A percentile compares a stretch with the other conserved stretches of the same genome.
phyloP scores from a whole-genome alignment of 2,329 filamentous ascomycete species.

The Talaromyces sp. region DNA sequence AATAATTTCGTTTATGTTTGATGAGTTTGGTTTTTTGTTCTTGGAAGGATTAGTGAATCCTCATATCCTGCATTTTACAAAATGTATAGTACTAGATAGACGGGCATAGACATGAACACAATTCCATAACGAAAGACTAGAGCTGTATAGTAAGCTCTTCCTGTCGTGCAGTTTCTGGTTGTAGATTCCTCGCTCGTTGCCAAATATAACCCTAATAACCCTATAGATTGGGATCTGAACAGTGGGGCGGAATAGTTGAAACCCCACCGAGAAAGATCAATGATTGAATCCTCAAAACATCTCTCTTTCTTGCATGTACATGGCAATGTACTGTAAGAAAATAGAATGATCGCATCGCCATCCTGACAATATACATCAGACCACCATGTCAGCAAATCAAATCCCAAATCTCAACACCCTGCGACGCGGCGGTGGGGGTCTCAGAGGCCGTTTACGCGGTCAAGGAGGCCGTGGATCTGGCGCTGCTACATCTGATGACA shows the following conservation, averaged over 20 bases:
- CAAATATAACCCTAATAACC: too few species aligned
- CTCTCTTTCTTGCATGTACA: not conserved
- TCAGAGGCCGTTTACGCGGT: slow-evolving; percentile 47
- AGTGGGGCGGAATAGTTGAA: not conserved
- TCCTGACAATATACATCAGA: not conserved
- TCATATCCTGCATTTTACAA: not conserved
- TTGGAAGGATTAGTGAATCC: not conserved
- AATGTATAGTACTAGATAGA: slow-evolving; percentile 15
- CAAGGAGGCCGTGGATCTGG: slow-evolving; percentile 37
- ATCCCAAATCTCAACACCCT: slow-evolving; percentile 74
- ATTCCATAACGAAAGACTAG: too few species aligned
- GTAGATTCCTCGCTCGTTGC: too few species aligned
- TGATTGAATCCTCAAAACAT: not conserved
- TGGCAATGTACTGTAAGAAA: not conserved
- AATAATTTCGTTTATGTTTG: slow-evolving; percentile 68
- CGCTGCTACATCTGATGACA: slow-evolving; percentile 18
- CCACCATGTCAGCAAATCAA: slow-evolving; percentile 62
- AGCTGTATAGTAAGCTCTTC: too few species aligned
- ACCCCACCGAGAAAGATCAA: slow-evolving; percentile 16
- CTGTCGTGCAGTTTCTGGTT: too few species aligned
- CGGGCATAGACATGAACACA: not conserved
- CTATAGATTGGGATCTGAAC: not conserved
- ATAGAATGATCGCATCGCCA: not conserved
- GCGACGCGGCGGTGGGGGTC: slow-evolving; percentile 46
- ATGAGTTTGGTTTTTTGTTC: not conserved